phyloP scores from a whole-genome alignment of 495 filamentous ascomycete species.

The Darksidea phi region DNA sequence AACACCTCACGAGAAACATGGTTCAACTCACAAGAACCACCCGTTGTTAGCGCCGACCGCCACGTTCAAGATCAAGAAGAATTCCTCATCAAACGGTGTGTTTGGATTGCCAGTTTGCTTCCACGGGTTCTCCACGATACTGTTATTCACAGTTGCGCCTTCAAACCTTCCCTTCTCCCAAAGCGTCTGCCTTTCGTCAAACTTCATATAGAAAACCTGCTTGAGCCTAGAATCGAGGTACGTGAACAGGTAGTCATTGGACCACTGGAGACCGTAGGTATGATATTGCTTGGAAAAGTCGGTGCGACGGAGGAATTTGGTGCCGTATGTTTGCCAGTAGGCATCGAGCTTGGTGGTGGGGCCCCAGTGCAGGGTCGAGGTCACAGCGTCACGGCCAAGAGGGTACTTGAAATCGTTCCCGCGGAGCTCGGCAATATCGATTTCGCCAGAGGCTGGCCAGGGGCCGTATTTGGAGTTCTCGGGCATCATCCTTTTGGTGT shows the following conservation, averaged over 20 bases:
- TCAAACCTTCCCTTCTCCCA: slow-evolving; percentile 29
- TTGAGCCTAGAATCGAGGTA: slow-evolving; percentile 32
- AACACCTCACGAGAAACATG: too few species aligned
- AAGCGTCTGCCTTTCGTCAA: slow-evolving; percentile 10
- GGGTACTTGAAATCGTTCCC: slow-evolving; percentile 21
- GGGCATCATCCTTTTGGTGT: slow-evolving; percentile 44
- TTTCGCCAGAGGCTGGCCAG: slow-evolving; percentile 50
- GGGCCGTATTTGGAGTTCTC: slow-evolving; percentile 40
- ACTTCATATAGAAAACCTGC: slow-evolving; percentile 31
- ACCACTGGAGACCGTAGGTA: slow-evolving; percentile 34
- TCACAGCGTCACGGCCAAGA: slow-evolving; percentile 12
- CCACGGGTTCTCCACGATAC: slow-evolving; percentile 30
- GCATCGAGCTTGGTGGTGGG: slow-evolving; percentile 18
- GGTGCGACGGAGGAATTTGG: slow-evolving; percentile 4
- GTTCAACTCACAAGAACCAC: slow-evolving; percentile 16
- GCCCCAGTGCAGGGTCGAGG: slow-evolving; percentile 31
- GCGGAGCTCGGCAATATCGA: slow-evolving; percentile 29
- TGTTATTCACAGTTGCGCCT: slow-evolving; percentile 7
- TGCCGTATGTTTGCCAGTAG: slow-evolving; percentile 19
- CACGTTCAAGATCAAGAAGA: slow-evolving; percentile 33
- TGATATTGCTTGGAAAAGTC: slow-evolving; percentile 29
- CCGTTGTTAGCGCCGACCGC: slow-evolving; percentile 30
- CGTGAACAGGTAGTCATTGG: slow-evolving; percentile 31
- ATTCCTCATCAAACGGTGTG: slow-evolving; percentile 30
- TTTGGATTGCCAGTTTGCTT: slow-evolving; percentile 15